Evolutionary conservation across 2,329 filamentous ascomycete genomes (phyloP), one percentile per base, ranked within the genome.

Genomic region (Fusarium sp.): DNA sequence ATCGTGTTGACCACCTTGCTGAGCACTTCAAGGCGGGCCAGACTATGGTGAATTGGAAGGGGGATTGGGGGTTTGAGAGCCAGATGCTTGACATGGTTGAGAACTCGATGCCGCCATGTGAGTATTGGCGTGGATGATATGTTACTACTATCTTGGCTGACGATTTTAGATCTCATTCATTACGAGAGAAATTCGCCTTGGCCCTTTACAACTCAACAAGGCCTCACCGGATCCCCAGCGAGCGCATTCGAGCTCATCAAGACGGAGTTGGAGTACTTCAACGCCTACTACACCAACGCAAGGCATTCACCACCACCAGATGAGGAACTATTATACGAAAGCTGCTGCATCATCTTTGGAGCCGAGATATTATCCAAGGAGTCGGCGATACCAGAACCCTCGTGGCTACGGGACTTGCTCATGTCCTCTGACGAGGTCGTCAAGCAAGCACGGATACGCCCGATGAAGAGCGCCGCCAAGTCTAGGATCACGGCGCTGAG

Each of bases 41-140:
- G 18, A 39, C 35, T 1, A 58, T 58, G 56, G 22, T 58, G 16
- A 11, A 39, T 27, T 58, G 56, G 56, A 58, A 58, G 22, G 56
- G 56, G 3, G 56, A 58, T n/a, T 58, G 56, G 56, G 56, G 56
- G 10, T 84, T 85, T 41, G 83, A 84, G 10, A 68, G 76, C 2
- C 75, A 79, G 9, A 76, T 84, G 10, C 70, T 82, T 45, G 79
- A 82, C 31, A 79, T 82, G 63, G 79, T 84, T 35, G 82, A 84
- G 68, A 84, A 83, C 66, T 80, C 82, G 29, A 82, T 84, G 64
- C 82, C 82, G n/a, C 82, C 83, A 10, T 84, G 76, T 78, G 57
- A 56, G 73, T 75, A 18, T 37, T 9, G 18, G 6, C 52, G 7
- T 0, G 4, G 4, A 22, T n/a, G n/a, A n/a, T n/a, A n/a, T n/a